These are phyloP conservation scores for Lodderomyces jiufengensis DNA, from an alignment of 1,139 yeast species.

Conservation along the genomic window DNA sequence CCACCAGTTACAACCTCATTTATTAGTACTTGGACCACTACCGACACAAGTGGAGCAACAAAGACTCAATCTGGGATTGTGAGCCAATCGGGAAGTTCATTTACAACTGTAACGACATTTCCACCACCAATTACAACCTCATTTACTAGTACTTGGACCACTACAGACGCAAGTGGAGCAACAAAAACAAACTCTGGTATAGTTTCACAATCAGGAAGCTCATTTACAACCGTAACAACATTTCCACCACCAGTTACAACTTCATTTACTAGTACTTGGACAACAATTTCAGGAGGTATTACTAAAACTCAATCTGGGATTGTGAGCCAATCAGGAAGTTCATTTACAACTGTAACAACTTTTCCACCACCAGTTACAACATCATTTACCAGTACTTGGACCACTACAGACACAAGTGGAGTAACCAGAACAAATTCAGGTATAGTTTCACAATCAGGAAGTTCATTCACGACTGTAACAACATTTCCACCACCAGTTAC, in stretches of 20 bases:
- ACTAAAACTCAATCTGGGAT: constrained; percentile 12
- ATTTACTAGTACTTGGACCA: constrained; percentile 1
- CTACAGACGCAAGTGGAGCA: constrained; percentile 3
- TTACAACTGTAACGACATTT: constrained; percentile 4
- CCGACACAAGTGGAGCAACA: constrained; percentile 15
- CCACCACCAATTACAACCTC: constrained; percentile 2
- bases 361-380: constrained; percentile 3
- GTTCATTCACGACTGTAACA: constrained; percentile 2
- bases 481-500: not conserved
- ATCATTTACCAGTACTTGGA: not conserved
- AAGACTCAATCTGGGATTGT: constrained; percentile 12
- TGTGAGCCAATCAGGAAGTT: constrained; percentile 5
- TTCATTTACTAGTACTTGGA: constrained; percentile 17
- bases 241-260: constrained; percentile 6
- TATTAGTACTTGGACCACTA: constrained; percentile 18
- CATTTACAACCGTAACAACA: constrained; percentile 5
- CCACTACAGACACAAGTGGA: constrained; percentile 3
- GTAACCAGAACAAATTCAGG: constrained; percentile 8
- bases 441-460: constrained; percentile 5
- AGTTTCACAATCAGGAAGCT: constrained; percentile 9
- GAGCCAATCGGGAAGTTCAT: constrained; percentile 4
- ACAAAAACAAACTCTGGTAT: constrained; percentile 11
- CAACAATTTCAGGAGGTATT: constrained; percentile 18
- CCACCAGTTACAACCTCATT: constrained; percentile 10
- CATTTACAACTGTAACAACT: constrained; percentile 4